These are phyloP conservation scores for Trypanosoma platydactyli DNA, from an alignment of 208 protist species.

Conservation along the genomic window DNA sequence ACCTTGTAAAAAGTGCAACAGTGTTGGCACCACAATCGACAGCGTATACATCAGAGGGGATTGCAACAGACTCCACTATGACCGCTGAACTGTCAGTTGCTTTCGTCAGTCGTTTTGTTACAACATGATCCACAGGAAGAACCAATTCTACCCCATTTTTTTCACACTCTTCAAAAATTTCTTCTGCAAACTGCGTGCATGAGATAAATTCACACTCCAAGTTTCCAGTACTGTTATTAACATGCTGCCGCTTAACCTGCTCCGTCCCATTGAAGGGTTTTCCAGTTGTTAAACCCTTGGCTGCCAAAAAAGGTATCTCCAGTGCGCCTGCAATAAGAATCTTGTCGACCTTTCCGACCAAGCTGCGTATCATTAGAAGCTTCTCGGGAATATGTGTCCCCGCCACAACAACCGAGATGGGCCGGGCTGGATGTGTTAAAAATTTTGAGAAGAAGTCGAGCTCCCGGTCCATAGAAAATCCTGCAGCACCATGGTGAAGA, in stretches of 20 bases:
- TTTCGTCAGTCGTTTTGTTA: constrained; percentile 50
- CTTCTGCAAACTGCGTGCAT: constrained; percentile 60
- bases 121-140: constrained; percentile 96
- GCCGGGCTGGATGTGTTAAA: constrained; percentile 52
- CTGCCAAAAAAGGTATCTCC: constrained; percentile 67
- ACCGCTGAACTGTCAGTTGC: constrained; percentile 24
- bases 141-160: constrained; percentile 94
- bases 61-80: constrained; percentile 46
- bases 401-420: constrained; percentile 56
- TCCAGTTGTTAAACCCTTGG: constrained; percentile 41
- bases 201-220: constrained; percentile 33
- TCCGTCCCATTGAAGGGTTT: constrained; percentile 25
- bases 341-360: constrained; percentile 69
- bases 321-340: constrained; percentile 65
- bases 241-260: constrained; percentile 12
- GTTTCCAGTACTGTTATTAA: constrained; percentile 3
- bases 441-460: constrained; percentile 80
- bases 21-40: constrained; percentile 93
- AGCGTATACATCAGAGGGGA: constrained; percentile 72
- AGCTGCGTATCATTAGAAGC: constrained; percentile 57
- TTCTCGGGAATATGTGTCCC: constrained; percentile 59
- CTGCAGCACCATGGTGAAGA: constrained; percentile 70
- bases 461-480: constrained; percentile 73
- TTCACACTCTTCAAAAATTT: constrained; percentile 92
- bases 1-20: constrained; percentile 72